Conservation (phyloP, 257 asterid genomes). For the Ilex aquifolium region DNA sequence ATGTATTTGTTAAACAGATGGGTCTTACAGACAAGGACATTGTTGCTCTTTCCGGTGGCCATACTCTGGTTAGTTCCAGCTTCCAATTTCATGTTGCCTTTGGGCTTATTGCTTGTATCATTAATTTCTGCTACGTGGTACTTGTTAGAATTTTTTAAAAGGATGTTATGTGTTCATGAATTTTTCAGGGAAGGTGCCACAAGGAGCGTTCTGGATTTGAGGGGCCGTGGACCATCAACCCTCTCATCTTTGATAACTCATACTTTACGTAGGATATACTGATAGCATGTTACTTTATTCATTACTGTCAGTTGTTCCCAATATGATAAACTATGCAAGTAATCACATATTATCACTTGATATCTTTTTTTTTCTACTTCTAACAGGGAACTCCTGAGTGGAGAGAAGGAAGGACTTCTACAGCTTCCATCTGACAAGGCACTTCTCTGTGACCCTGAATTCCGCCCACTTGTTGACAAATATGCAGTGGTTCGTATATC, state of each 20-base stretch:
- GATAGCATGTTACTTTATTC: no score
- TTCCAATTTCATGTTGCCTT: background rate
- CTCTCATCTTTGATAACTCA: constrained; percentile 71
- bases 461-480: constrained; percentile 72
- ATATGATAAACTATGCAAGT: no score
- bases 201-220: constrained; percentile 88
- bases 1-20: constrained; percentile 75
- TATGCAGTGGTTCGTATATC: constrained; percentile 49
- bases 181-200: constrained; percentile 75
- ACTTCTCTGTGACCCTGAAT: constrained; percentile 55
- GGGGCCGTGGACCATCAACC: constrained; percentile 84
- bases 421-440: constrained; percentile 80
- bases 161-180: background rate
- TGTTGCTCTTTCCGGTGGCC: constrained; percentile 86
- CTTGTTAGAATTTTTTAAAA: no score
- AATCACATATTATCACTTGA: no score
- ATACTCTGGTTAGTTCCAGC: constrained; percentile 57
- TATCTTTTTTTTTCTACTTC: background rate
- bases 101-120: background rate
- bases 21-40: constrained; percentile 78
- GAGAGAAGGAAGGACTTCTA: constrained; percentile 69
- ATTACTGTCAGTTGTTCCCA: no score
- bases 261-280: constrained; percentile 49
- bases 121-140: background rate
- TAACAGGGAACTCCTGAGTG: constrained; percentile 65